These are phyloP conservation scores for Diatrype stigma DNA, from an alignment of 2,329 filamentous ascomycete species.

Conservation along the genomic window DNA sequence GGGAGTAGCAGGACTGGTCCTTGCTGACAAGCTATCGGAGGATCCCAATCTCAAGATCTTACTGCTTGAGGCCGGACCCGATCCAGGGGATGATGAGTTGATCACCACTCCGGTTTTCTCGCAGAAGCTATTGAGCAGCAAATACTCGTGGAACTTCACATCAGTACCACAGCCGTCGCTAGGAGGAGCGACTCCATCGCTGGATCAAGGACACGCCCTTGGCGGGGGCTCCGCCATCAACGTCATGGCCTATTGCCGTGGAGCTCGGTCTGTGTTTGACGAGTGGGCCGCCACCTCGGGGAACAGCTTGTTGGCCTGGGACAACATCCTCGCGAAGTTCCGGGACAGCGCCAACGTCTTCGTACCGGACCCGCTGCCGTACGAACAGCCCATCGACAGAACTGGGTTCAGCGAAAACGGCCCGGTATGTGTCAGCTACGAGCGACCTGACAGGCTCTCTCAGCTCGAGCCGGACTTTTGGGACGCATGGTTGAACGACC, in stretches of 20 bases:
- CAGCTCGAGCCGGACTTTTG: neutral
- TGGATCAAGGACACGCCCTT: slow-evolving; percentile 8
- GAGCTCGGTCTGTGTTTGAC: slow-evolving; percentile 8
- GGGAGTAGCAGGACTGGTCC: neutral
- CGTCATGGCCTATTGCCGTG: slow-evolving; percentile 23
- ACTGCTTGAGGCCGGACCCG: slow-evolving; percentile 12
- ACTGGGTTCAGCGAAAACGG: slow-evolving; percentile 5
- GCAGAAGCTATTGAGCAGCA: slow-evolving; percentile 2
- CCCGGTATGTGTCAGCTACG: slow-evolving; percentile 11
- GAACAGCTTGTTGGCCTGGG: slow-evolving; percentile 9
- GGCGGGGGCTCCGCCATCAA: slow-evolving; percentile 29
- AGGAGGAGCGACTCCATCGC: neutral
- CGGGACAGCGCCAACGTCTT: slow-evolving; percentile 9
- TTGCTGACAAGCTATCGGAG: slow-evolving; percentile 5
- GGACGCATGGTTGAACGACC: slow-evolving; percentile 1
- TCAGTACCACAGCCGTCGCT: neutral
- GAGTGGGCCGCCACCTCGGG: slow-evolving; percentile 10
- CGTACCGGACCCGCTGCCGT: slow-evolving; percentile 7
- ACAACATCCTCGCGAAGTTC: slow-evolving; percentile 11
- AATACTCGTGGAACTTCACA: slow-evolving; percentile 3
- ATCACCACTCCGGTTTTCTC: slow-evolving; percentile 8
- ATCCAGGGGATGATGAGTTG: slow-evolving; percentile 5
- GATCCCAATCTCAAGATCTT: slow-evolving; percentile 10
- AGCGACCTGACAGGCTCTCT: slow-evolving; percentile 3
- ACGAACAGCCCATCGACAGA: slow-evolving; percentile 10